A percentile compares a stretch with the other conserved stretches of the same genome.
Conservation (phyloP, 495 filamentous ascomycete genomes). For the Penicillium flavigenum region DNA sequence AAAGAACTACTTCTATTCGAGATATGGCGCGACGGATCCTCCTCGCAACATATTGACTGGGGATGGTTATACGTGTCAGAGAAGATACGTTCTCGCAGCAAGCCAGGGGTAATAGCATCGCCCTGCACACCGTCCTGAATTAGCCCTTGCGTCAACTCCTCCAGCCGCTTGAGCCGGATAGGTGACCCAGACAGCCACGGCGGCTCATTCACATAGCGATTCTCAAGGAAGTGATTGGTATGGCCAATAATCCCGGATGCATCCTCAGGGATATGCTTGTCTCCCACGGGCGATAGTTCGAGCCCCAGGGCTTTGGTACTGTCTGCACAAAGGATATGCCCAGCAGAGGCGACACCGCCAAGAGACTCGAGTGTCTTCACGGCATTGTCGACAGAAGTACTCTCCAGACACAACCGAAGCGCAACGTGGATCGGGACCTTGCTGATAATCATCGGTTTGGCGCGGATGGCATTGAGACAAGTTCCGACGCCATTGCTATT, state of each 20-base stretch:
- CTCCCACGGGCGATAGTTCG: conserved; percentile 57
- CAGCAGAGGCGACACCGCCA: conserved; percentile 58
- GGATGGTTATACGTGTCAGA: conserved; percentile 37
- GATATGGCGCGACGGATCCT: conserved; percentile 23
- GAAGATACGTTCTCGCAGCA: conserved; percentile 35
- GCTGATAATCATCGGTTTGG: conserved; percentile 52
- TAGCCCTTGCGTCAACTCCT: conserved; percentile 38
- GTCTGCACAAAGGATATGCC: conserved; percentile 63
- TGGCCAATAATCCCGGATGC: conserved; percentile 52
- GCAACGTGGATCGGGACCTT: conserved; percentile 64
- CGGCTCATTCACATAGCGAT: conserved; percentile 49
- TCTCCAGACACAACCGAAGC: conserved; percentile 59
- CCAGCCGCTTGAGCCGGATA: conserved; percentile 47
- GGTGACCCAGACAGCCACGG: conserved; percentile 56
- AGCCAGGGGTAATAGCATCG: conserved; percentile 19
- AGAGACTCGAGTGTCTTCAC: conserved; percentile 45
- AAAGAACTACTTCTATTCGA: conserved; percentile 25
- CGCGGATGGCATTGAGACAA: conserved; percentile 67
- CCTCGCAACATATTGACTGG: conserved; percentile 35
- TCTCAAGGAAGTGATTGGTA: conserved; percentile 61
- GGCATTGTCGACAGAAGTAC: conserved; percentile 50
- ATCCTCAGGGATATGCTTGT: conserved; percentile 51
- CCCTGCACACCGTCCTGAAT: conserved; percentile 22
- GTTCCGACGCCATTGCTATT: conserved; percentile 62
- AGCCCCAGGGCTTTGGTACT: conserved; percentile 51